Percentiles rank a stretch among this genome's conserved stretches.
Conservation (phyloP, 2,329 filamentous ascomycete genomes). For the Zymoseptoria pseudotritici region DNA sequence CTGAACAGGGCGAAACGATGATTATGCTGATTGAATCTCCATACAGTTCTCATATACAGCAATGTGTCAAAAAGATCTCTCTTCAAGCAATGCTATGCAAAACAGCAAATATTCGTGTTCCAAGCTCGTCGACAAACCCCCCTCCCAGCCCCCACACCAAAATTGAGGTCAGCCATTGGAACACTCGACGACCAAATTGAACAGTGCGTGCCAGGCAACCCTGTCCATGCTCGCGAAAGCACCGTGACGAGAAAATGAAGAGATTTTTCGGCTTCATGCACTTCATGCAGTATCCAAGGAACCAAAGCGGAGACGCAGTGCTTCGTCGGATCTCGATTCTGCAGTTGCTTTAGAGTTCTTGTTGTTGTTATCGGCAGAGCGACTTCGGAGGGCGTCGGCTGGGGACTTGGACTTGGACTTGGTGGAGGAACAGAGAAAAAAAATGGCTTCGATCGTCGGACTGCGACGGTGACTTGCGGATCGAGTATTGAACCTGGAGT, state of each 20-base stretch:
- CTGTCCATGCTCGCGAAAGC: background rate
- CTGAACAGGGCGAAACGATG: background rate
- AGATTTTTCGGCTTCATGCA: background rate
- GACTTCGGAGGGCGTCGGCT: too few species aligned
- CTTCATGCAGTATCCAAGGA: background rate
- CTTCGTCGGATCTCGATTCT: too few species aligned
- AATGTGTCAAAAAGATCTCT: background rate
- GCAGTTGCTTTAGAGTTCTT: too few species aligned
- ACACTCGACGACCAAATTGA: background rate
- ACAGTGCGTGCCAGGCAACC: background rate
- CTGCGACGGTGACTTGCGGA: background rate
- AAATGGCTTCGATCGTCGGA: background rate
- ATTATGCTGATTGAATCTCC: background rate
- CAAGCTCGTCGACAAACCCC: background rate
- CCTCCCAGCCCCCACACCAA: background rate
- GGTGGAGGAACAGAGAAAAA: too few species aligned
- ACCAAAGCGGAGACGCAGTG: background rate
- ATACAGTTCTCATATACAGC: background rate
- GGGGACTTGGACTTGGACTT: background rate
- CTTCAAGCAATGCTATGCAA: background rate
- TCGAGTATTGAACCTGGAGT: background rate
- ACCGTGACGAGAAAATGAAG: background rate
- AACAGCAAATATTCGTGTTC: background rate
- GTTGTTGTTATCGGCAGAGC: too few species aligned
- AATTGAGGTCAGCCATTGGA: background rate